Percentiles rank a stretch among this genome's conserved stretches.
These are phyloP conservation scores for Mycena albidolilacea DNA, from an alignment of 768 basidiomycete genomes.

Conservation along the genomic window DNA sequence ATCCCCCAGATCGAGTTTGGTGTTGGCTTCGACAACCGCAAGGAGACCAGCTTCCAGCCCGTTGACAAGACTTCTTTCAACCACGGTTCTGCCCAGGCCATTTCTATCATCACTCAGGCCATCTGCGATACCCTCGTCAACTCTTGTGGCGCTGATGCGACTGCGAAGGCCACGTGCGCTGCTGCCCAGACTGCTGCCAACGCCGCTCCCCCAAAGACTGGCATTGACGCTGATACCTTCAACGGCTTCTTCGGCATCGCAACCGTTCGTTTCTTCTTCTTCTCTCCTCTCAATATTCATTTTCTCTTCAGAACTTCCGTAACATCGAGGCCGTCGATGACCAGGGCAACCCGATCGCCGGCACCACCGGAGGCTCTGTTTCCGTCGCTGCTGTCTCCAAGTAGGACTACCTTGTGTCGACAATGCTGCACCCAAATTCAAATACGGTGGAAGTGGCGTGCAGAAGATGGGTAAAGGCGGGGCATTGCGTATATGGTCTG, in stretches of 20 bases:
- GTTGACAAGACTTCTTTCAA: conserved; percentile 64
- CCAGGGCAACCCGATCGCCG: too few relatives aligned
- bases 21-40: conserved; percentile 69
- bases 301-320: too few relatives aligned
- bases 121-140: conserved; percentile 72
- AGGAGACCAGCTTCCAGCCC: conserved; percentile 73
- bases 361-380: too few relatives aligned
- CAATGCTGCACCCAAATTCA: too few relatives aligned
- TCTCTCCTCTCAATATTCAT: too few relatives aligned
- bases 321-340: too few relatives aligned
- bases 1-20: conserved; percentile 73
- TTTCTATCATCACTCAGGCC: conserved; percentile 69
- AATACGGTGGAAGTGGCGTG: too few relatives aligned
- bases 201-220: conserved; percentile 58
- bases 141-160: conserved; percentile 67
- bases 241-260: conserved; percentile 69
- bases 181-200: conserved; percentile 58
- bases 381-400: too few relatives aligned
- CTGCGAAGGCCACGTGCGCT: conserved; percentile 65
- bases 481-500: too few relatives aligned
- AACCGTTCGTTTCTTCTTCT: conserved; percentile 60
- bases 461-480: too few relatives aligned
- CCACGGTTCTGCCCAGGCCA: conserved; percentile 74
- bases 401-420: too few relatives aligned
- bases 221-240: conserved; percentile 74